Evolutionary conservation across 2,329 filamentous ascomycete species (phyloP), one percentile per base, ranked within the genome.

Genomic region (Rhinocladiella similis): DNA sequence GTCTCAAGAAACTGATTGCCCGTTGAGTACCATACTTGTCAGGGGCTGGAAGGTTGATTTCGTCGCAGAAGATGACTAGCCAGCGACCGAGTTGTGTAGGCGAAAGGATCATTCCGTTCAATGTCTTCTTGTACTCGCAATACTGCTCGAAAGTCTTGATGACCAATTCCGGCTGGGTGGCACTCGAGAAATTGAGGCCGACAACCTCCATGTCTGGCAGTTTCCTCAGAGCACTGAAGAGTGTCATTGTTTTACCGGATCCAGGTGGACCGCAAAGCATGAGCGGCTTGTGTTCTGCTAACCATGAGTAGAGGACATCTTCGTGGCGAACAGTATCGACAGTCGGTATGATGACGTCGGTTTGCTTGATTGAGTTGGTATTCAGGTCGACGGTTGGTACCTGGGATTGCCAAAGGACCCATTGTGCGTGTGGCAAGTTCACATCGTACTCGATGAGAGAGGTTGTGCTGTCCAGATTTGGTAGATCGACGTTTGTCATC

Each of bases 71-170:
- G 61, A 99, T 85, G 45, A 99, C 93, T 36, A 99, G 82, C 94
- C 94, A 99, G 65, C 93, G 88, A 19, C 94, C 94, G 66, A 99
- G 96, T 71, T 99, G 95, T 5, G 89, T 96, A 0, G 94, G 94
- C 20, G 93, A 96, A 63, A 99, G 88, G 67, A 97, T 89, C 18
- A 97, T 91, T 41, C 94, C 94, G 69, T 94, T 97, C 47, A 97
- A 79, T 0, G 94, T 97, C 83, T 99, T 99, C 79, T 93, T 95
- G 77, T 99, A 99, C 75, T 99, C 94, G 75, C 94, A 99, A 74
- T 99, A 97, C 72, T 99, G 95, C 76, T 99, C 94, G 65, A 99
- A 96, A 0, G 95, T 99, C 81, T 99, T 99, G 79, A 99, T 92
- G 60, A 99, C 83, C 25, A 99, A 84, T 72, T 99, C 95, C 1